Percentiles rank a stretch among this genome's conserved stretches.
Evolutionary conservation across 2,329 filamentous ascomycete genomes (phyloP).

Genomic region (Pseudocercospora musae): DNA sequence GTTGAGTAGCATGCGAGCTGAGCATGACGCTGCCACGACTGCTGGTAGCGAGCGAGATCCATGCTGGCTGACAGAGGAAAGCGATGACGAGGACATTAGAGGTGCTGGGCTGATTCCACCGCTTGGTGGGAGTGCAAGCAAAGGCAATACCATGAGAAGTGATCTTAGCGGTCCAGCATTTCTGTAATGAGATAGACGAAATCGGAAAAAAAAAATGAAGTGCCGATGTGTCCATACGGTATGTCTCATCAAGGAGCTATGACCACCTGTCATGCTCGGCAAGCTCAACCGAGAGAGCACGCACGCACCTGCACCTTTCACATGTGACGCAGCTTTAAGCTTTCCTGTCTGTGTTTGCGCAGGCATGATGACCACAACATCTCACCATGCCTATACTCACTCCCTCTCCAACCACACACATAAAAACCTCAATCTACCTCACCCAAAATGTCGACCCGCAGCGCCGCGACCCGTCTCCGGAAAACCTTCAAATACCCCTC

Average conservation of each 20-base stretch:
- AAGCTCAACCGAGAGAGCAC: neutral
- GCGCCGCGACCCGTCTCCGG: conserved; percentile 50
- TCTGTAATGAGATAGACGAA: conserved; percentile 10
- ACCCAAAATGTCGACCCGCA: conserved; percentile 7
- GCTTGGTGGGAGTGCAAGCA: conserved; percentile 3
- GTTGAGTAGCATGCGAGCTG: conserved; percentile 31
- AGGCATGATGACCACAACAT: neutral
- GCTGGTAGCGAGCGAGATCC: conserved; percentile 20
- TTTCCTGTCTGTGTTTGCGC: neutral
- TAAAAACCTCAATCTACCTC: no score
- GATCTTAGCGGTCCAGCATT: conserved; percentile 27
- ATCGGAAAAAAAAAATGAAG: neutral
- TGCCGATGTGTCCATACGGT: neutral
- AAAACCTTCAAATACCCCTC: conserved; percentile 72
- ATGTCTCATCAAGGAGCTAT: neutral
- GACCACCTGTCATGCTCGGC: neutral
- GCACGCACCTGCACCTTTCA: neutral
- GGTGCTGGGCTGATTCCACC: conserved; percentile 21
- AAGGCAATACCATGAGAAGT: conserved; percentile 18
- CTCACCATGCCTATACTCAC: neutral
- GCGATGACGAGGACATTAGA: conserved; percentile 15
- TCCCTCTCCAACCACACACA: neutral
- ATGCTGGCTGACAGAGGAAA: conserved; percentile 17
- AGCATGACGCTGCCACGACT: conserved; percentile 19
- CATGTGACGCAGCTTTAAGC: neutral